Percentiles rank a stretch among this genome's conserved stretches.
Conservation (phyloP, 164 flowering plant genomes). For the Umbellularia californica region DNA sequence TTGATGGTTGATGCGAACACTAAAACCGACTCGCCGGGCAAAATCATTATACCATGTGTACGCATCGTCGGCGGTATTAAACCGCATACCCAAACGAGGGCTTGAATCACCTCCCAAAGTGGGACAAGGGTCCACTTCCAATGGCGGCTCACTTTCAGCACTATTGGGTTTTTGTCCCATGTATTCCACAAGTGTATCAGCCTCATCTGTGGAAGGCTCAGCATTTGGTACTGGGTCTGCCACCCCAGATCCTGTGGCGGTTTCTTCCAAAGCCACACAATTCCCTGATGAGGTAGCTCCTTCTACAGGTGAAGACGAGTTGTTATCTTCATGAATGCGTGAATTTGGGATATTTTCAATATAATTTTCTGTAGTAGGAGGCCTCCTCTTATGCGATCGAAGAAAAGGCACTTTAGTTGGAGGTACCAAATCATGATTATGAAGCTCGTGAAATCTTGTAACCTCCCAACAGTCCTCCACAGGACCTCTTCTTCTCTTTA, state of each 20-base stretch:
- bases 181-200: background rate
- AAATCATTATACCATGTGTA: conserved; percentile 5
- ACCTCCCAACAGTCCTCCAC: conserved; percentile 9
- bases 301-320: background rate
- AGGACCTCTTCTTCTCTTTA: conserved; percentile 4
- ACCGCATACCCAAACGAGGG: conserved; percentile 4
- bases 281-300: background rate
- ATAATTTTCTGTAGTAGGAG: background rate
- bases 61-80: background rate
- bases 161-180: background rate
- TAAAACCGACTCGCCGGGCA: background rate
- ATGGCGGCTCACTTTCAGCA: background rate
- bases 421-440: conserved; percentile 5
- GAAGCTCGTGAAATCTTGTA: conserved; percentile 4
- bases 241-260: background rate
- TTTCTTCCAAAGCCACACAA: conserved; percentile 1
- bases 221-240: background rate
- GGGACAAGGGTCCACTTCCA: background rate
- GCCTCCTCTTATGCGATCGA: conserved; percentile 7
- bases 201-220: conserved; percentile 1
- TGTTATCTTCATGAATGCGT: background rate
- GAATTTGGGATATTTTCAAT: background rate
- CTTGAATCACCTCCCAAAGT: background rate
- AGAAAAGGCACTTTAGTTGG: conserved; percentile 2
- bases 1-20: conserved; percentile 4